Evolutionary conservation across 352 stramenopile genomes (phyloP).

Genomic region (Phytopythium vexans): DNA sequence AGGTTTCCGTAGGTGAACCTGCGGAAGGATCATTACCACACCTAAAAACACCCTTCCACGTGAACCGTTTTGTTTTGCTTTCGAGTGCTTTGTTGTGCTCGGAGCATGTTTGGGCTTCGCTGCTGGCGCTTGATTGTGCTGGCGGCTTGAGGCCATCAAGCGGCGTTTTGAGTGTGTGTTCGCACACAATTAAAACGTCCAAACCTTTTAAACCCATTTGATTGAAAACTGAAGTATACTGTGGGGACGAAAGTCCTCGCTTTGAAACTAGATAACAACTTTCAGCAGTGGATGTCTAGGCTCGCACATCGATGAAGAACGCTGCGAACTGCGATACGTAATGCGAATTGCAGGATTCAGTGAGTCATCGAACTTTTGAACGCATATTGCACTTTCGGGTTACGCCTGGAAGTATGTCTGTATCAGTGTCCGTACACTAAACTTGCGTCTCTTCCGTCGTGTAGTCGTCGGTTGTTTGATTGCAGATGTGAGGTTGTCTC

Average conservation of each 20-base stretch:
- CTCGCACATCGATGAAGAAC: conserved; percentile 90
- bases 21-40: conserved; percentile 23
- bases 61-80: conserved; percentile 16
- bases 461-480: conserved; percentile 13
- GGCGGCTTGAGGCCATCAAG: no score
- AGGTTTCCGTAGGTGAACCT: conserved; percentile 18
- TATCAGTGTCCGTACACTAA: conserved; percentile 34
- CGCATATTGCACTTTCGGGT: conserved; percentile 86
- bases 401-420: conserved; percentile 74
- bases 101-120: conserved; percentile 6
- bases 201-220: conserved; percentile 31
- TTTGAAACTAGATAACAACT: conserved; percentile 68
- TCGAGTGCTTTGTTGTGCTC: no score
- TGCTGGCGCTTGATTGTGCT: conserved; percentile 1
- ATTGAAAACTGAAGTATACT: conserved; percentile 13
- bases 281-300: conserved; percentile 46
- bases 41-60: conserved; percentile 17
- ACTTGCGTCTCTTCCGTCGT: conserved; percentile 14
- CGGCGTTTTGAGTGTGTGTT: no score
- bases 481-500: no score
- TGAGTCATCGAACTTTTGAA: conserved; percentile 91
- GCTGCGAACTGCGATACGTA: conserved; percentile 88
- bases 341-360: conserved; percentile 88
- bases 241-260: conserved; percentile 43
- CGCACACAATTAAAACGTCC: no score